A percentile compares a stretch with the other conserved stretches of the same genome.
Evolutionary conservation across 768 basidiomycete genomes (phyloP).

Genomic region (Xanthoconium stramineum): DNA sequence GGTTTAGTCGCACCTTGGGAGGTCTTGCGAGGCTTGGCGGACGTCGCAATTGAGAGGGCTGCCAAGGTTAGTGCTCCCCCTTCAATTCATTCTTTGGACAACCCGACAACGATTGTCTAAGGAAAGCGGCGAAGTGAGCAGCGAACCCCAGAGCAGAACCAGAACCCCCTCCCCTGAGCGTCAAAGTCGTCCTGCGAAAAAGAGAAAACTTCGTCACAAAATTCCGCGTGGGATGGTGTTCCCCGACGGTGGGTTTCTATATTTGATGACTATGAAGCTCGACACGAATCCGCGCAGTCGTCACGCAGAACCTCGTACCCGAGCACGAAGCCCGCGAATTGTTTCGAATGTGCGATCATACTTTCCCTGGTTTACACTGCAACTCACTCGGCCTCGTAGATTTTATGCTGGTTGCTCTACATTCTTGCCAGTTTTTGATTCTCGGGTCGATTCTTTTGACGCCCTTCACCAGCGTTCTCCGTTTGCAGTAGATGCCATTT

Average conservation of each 20-base stretch:
- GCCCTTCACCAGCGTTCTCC: conserved; percentile 85
- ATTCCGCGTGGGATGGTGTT: conserved; percentile 56
- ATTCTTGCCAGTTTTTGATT: conserved; percentile 86
- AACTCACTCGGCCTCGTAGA: conserved; percentile 38
- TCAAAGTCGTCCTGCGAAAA: conserved; percentile 65
- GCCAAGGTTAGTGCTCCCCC: conserved; percentile 52
- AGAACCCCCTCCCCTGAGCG: conserved; percentile 72
- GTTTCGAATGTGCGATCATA: conserved; percentile 64
- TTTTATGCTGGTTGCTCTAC: conserved; percentile 93
- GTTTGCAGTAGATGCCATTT: conserved; percentile 89
- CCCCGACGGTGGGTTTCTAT: conserved; percentile 61
- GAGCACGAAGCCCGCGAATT: conserved; percentile 84
- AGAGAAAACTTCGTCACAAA: conserved; percentile 68
- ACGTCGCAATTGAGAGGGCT: conserved; percentile 76
- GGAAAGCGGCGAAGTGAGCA: conserved; percentile 71
- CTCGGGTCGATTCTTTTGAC: conserved; percentile 79
- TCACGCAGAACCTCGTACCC: conserved; percentile 76
- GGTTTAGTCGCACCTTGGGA: conserved; percentile 88
- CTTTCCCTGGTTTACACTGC: conserved; percentile 6
- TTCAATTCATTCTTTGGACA: background rate
- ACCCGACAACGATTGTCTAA: conserved; percentile 28
- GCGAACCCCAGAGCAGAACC: conserved; percentile 72
- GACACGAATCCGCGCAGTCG: conserved; percentile 46
- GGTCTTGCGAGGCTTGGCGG: conserved; percentile 75
- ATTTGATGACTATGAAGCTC: background rate